A percentile compares a stretch with the other conserved stretches of the same genome.
Evolutionary conservation across 306 rosid species (phyloP).

Genomic region (Pyrus bretschneideri): DNA sequence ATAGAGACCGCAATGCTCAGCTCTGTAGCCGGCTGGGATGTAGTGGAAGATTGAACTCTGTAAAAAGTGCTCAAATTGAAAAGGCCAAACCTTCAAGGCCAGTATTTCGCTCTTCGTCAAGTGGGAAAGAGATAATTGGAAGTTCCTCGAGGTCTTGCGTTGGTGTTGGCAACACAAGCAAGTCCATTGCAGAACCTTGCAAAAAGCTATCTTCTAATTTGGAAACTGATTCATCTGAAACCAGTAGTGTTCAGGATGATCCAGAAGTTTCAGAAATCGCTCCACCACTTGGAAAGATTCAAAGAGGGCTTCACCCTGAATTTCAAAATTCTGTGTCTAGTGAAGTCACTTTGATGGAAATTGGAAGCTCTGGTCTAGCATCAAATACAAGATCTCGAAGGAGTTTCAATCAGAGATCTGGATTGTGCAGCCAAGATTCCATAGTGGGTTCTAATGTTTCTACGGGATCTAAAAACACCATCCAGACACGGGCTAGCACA

Average conservation of each 20-base stretch:
- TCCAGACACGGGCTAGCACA: constrained; percentile 45
- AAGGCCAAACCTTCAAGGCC: constrained; percentile 57
- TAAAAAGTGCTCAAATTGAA: constrained; percentile 49
- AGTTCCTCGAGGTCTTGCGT: constrained; percentile 62
- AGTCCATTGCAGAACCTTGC: constrained; percentile 37
- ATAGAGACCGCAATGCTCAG: constrained; percentile 60
- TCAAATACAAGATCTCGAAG: constrained; percentile 50
- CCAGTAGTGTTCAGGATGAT: constrained; percentile 70
- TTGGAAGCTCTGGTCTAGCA: constrained; percentile 58
- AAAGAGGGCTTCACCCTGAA: constrained; percentile 41
- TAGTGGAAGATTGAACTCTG: constrained; percentile 56
- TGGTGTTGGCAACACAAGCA: constrained; percentile 41
- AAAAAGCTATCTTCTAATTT: constrained; percentile 43
- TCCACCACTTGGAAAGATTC: constrained; percentile 43
- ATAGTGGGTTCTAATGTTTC: constrained; percentile 17
- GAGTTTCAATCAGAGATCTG: constrained; percentile 53
- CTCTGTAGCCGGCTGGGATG: constrained; percentile 69
- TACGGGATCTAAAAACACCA: constrained; percentile 32
- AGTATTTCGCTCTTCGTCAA: constrained; percentile 40
- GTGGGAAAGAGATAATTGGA: constrained; percentile 67
- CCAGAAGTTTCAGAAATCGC: constrained; percentile 42
- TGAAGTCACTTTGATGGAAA: constrained; percentile 39
- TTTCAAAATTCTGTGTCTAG: constrained; percentile 25
- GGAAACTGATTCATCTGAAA: constrained; percentile 75
- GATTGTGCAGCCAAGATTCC: constrained; percentile 43